Percentiles rank a stretch among this genome's conserved stretches.
These are phyloP conservation scores for Podila epicladia DNA, from an alignment of 192 early-diverging fungal species.

Conservation along the genomic window DNA sequence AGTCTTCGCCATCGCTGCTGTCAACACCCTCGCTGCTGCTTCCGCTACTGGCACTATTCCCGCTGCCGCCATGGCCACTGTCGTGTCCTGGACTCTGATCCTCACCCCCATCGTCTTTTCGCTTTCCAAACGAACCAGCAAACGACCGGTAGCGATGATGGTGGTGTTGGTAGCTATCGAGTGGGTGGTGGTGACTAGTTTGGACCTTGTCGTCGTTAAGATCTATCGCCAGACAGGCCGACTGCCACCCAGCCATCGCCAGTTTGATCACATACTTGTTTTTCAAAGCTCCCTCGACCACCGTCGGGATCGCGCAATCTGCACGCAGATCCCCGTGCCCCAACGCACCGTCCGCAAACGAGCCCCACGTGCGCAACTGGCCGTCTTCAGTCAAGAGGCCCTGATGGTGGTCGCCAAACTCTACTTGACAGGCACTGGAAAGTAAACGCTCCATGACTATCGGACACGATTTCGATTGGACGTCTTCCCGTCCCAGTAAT, in stretches of 20 bases:
- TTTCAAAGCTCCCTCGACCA: constrained; percentile 31
- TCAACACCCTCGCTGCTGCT: constrained; percentile 14
- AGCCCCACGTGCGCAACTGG: constrained; percentile 31
- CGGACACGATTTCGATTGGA: constrained; percentile 11
- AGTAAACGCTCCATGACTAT: constrained; percentile 17
- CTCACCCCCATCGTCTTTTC: not conserved
- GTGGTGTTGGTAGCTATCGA: no score
- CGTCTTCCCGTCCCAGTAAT: constrained; percentile 18
- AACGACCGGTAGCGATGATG: no score
- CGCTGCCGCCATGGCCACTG: constrained; percentile 6
- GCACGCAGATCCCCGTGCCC: constrained; percentile 25
- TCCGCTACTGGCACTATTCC: constrained; percentile 4
- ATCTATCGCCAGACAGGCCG: constrained; percentile 39
- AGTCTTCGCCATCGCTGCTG: constrained; percentile 29
- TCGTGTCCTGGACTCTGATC: not conserved
- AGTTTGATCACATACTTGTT: constrained; percentile 33
- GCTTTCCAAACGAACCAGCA: not conserved
- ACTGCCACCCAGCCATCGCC: constrained; percentile 40
- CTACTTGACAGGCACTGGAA: constrained; percentile 26
- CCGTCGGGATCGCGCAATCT: constrained; percentile 19
- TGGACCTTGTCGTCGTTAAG: constrained; percentile 21
- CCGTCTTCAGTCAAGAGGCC: constrained; percentile 41
- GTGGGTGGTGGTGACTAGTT: not conserved
- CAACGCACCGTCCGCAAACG: constrained; percentile 27
- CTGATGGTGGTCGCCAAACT: constrained; percentile 43